Percentiles rank a stretch among this genome's conserved stretches.
These are phyloP conservation scores for Termitomyces titanicus DNA, from an alignment of 768 basidiomycete genomes.

Conservation along the genomic window DNA sequence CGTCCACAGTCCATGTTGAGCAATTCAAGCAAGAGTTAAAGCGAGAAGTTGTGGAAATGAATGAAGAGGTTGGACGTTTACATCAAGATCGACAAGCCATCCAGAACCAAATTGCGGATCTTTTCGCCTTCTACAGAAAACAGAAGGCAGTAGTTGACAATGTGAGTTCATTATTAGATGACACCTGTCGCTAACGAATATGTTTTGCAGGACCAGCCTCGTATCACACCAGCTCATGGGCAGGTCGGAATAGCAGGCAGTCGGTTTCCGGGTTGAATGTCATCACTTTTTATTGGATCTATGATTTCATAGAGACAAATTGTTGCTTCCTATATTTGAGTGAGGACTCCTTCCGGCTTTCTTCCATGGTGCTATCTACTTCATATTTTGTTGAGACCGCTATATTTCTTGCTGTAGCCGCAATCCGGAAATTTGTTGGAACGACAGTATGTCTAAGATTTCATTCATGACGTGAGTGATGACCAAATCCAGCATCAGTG, in stretches of 20 bases:
- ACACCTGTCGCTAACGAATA: not conserved
- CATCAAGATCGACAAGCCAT: conserved; percentile 62
- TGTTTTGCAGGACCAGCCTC: not conserved
- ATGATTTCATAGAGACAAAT: not conserved
- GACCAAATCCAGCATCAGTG: not conserved
- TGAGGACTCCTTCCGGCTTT: not conserved
- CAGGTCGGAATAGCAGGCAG: conserved; percentile 9
- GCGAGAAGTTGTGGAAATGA: conserved; percentile 70
- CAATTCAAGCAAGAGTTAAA: conserved; percentile 82
- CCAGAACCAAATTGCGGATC: conserved; percentile 68
- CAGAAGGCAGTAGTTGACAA: conserved; percentile 39
- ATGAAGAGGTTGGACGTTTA: conserved; percentile 66
- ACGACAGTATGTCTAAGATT: conserved; percentile 64
- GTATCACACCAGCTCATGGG: not conserved
- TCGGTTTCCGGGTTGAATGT: conserved; percentile 19
- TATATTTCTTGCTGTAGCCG: conserved; percentile 75
- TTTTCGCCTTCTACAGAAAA: conserved; percentile 70
- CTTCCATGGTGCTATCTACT: not conserved
- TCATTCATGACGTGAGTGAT: not conserved
- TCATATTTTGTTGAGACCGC: conserved; percentile 19
- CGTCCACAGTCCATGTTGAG: conserved; percentile 68
- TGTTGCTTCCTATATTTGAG: not conserved
- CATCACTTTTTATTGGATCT: not conserved
- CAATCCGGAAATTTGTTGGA: conserved; percentile 73
- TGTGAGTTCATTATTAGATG: not conserved